Conservation (phyloP, 2,329 filamentous ascomycete genomes). For the Eutypella sp. region DNA sequence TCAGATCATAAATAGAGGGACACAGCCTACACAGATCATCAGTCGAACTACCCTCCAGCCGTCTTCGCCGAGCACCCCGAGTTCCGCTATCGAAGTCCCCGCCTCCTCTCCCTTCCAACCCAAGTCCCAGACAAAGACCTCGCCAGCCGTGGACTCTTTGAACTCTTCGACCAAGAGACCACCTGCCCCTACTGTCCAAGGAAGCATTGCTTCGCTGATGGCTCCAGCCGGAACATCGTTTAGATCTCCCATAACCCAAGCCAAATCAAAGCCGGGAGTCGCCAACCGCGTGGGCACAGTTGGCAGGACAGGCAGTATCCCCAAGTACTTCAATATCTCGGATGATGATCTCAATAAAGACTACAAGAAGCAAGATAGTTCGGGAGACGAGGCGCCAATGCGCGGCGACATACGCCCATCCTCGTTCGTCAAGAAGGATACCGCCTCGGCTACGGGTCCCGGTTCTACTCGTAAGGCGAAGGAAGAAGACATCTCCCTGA, state of each 20-base stretch:
- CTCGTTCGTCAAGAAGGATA: slow-evolving; percentile 22
- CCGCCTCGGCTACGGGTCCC: slow-evolving; percentile 6
- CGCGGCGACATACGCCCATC: slow-evolving; percentile 29
- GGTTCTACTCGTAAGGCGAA: slow-evolving; percentile 10
- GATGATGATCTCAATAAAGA: slow-evolving; percentile 28
- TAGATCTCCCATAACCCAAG: slow-evolving; percentile 37
- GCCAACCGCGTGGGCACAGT: background rate
- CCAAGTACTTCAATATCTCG: slow-evolving; percentile 24
- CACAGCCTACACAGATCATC: slow-evolving; percentile 39
- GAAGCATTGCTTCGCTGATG: slow-evolving; percentile 56
- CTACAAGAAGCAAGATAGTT: slow-evolving; percentile 28
- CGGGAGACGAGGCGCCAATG: slow-evolving; percentile 24
- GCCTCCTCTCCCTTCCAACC: slow-evolving; percentile 76
- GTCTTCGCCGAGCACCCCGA: slow-evolving; percentile 38
- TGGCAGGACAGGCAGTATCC: slow-evolving; percentile 32
- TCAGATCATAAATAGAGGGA: slow-evolving; percentile 29
- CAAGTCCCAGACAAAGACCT: slow-evolving; percentile 20
- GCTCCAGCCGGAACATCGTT: slow-evolving; percentile 73
- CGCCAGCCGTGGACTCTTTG: slow-evolving; percentile 5
- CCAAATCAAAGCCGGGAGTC: slow-evolving; percentile 7
- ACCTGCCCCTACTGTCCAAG: slow-evolving; percentile 17
- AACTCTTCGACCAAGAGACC: no score
- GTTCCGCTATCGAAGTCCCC: slow-evolving; percentile 65
- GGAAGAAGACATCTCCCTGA: slow-evolving; percentile 19
- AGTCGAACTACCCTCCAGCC: slow-evolving; percentile 32